Base-by-base conservation (phyloP, 1,139 yeast species). In the Yamadazyma pseudoaaseri region DNA sequence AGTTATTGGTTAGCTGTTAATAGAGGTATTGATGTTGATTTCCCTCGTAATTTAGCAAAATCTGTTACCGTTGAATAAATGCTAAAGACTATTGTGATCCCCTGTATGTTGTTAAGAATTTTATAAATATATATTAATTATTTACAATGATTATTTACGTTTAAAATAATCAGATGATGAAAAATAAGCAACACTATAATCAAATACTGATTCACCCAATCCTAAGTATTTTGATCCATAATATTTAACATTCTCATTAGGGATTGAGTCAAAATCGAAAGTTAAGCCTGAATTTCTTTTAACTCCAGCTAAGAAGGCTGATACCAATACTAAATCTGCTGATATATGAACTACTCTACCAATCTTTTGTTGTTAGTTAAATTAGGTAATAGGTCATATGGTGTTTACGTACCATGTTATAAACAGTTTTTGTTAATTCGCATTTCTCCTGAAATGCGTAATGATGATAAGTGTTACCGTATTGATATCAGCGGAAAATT, bases 21-120 rank as follows among this genome's bases (percentile, higher is more conserved):
- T 65, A 85, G 92, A 60, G 97, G 97, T 27, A 84, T 86, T 52
- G 96, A 94, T 59, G 98, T 94, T 39, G 99, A 94, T 62, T 92
- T 92, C 79, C 99, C 99, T 49, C 83, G 98, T 68, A 94, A 94
- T 70, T 77, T 94, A 69, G 99, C 99, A 45, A 94, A 94, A 73
- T 83, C 96, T 30, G 98, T 94, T 39, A 94, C 99, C 35, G 98
- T 94, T 44, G 97, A 83, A 69, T 85, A 73, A 44, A 30, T 27
- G 25, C 13, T 18, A 11, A 13, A 20, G 16, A 6, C 25, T 29
- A 8, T n/a, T 9, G 21, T 29, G 20, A 13, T 17, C 27, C 22
- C 27, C 12, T 20, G 11, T 30, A 20, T n/a, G 5, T 7, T 16
- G 15, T 11, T 8, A 25, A 7, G 18, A 15, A n/a, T 11, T 22